Evolutionary conservation across 805 yeast genomes (phyloP), one percentile per base, ranked within the genome.

Genomic region (Saccharomycopsis selenospora): DNA sequence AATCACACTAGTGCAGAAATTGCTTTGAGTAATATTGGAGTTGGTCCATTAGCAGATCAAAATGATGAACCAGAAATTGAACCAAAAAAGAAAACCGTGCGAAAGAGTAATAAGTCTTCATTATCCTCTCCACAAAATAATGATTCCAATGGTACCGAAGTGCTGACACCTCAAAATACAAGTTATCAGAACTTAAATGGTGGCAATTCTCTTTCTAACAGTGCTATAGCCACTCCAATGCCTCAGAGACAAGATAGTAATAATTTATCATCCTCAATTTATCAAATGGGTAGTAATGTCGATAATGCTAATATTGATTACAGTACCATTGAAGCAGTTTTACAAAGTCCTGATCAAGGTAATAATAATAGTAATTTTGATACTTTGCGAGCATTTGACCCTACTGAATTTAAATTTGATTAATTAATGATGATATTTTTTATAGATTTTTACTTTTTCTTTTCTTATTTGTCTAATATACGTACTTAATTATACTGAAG

Each of bases 21-120:
- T 23, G 87, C 85, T 2, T 66, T 87, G 49, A 80, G 88, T 0
- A 76, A 77, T 56, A 82, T 85, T 43, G 95, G 96, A 1, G 93
- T 85, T 5, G 95, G 95, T 2, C 90, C 91, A 1, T 63, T 84
- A 45, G 80, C 85, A 1, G 79, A 45, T 23, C 29, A 29, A 13
- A 43, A 28, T 17, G 42, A 22, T 3, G 40, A 23, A 70, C 28
- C 38, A 18, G 8, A 14, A 13, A 5, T 13, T 5, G 25, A 18
- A 13, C 42, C 24, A 4, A 23, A 23, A 23, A 27, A 20, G 14
- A 26, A 23, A 17, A 33, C n/a, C 38, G 38, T 17, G 10, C 38
- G 38, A 6, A 33, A 33, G 17, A 33, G n/a, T n/a, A n/a, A 7
- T 10, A 4, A 20, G 10, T 33, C 38, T 33, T 20, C n/a, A n/a